Base-by-base conservation (phyloP, 768 basidiomycete species). In the Hygrophoropsis aurantiaca region DNA sequence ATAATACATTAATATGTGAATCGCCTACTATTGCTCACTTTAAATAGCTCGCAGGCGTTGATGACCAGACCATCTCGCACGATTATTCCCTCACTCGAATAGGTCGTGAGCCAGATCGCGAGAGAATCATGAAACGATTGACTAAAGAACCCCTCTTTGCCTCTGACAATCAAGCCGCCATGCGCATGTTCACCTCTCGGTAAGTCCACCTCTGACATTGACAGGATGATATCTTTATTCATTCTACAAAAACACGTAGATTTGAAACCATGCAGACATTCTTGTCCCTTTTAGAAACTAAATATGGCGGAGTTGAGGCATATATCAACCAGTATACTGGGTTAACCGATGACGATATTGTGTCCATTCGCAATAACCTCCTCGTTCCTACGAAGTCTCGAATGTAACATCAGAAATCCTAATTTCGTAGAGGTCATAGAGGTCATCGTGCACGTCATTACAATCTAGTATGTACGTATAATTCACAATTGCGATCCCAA, bases 161-260 rank as follows among this genome's bases (percentile, higher is more conserved):
- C 1, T 74, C 81, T 5, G 85, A 89, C 54, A 80, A 75, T 34
- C 79, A 86, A 46, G 86, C 87, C 19, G 87, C 87, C 2, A 69
- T 88, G n/a, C 90, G 87, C 51, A 87, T 90, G 86, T 80, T 91
- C 43, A 80, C 84, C 4, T 90, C 87, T 55, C 78, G 84, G 88
- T 87, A 59, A 43, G 77, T 53, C 2, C 24, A n/a, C n/a, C 10
- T 35, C 6, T n/a, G n/a, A n/a, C n/a, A n/a, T n/a, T n/a, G n/a
- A n/a, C n/a, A n/a, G n/a, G n/a, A 34, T 16, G 11, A 34, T 34
- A 10, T 10, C 16, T 34, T 10, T 34, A 34, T 10, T 10, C 16
- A 34, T 34, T 16, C 10, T 16, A 38, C 16, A n/a, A 21, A 38
- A 38, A 16, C 9, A n/a, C 6, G 30, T 51, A 90, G 90, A 42